Evolutionary conservation across 83 land plant genomes (phyloP).

Genomic region (Thuja plicata): DNA sequence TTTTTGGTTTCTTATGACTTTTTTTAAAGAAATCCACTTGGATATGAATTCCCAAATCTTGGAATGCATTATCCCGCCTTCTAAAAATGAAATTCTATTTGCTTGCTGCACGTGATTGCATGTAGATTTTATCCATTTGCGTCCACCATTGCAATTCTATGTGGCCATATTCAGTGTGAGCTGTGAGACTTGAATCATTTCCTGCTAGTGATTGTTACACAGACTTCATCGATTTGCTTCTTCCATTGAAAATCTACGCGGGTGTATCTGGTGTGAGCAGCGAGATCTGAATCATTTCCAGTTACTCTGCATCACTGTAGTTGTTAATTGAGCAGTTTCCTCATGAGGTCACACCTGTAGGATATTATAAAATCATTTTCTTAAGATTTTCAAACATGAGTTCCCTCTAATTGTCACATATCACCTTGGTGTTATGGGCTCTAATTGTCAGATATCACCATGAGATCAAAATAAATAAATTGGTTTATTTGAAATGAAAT

Average conservation of each 20-base stretch:
- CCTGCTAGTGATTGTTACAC: background rate
- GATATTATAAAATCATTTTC: background rate
- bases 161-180: background rate
- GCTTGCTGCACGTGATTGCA: background rate
- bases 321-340: background rate
- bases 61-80: background rate
- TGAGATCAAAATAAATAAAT: too few relatives aligned
- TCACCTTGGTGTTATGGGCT: background rate
- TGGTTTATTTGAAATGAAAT: too few relatives aligned
- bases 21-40: background rate
- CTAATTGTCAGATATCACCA: too few relatives aligned
- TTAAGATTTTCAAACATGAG: background rate
- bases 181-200: background rate
- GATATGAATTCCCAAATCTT: background rate
- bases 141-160: background rate
- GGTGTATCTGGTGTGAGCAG: background rate
- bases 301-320: slow-evolving; percentile 1
- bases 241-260: background rate
- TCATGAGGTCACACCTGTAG: background rate
- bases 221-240: background rate
- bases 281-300: background rate
- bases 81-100: background rate
- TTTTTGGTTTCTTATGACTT: background rate
- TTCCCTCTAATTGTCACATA: background rate
- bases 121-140: background rate